A percentile compares a stretch with the other conserved stretches of the same genome.
Conservation (phyloP, 2,329 filamentous ascomycete species). For the Leptographium lundbergii region DNA sequence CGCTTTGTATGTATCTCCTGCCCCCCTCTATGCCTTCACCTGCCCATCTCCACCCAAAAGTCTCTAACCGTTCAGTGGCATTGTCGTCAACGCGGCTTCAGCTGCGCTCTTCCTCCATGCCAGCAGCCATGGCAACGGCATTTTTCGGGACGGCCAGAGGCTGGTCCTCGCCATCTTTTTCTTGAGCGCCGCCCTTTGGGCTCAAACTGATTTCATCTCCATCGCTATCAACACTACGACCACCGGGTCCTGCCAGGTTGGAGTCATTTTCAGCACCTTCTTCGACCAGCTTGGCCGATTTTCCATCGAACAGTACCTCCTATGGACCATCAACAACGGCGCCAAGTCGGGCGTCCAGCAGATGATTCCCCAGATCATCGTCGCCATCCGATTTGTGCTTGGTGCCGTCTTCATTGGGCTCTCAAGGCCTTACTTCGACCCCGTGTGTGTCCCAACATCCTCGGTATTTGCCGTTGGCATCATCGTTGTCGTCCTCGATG, state of each 20-base stretch:
- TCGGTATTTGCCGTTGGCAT: conserved; percentile 32
- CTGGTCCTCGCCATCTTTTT: conserved; percentile 49
- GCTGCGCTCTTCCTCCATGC: conserved; percentile 31
- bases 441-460: conserved; percentile 37
- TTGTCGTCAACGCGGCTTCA: conserved; percentile 39
- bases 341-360: conserved; percentile 19
- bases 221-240: conserved; percentile 32
- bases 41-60: conserved; percentile 8
- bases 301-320: conserved; percentile 38
- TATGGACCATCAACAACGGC: conserved; percentile 35
- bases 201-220: conserved; percentile 36
- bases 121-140: conserved; percentile 33
- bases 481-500: conserved; percentile 31
- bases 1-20: conserved; percentile 32
- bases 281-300: conserved; percentile 46
- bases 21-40: not conserved
- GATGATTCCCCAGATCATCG: conserved; percentile 31
- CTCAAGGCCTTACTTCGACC: conserved; percentile 36
- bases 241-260: conserved; percentile 34
- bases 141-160: conserved; percentile 47
- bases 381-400: conserved; percentile 36
- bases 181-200: conserved; percentile 38
- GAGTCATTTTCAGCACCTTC: conserved; percentile 35
- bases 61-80: conserved; percentile 27
- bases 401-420: conserved; percentile 43